Percentiles rank a stretch among this genome's conserved stretches.
Conservation (phyloP, 805 yeast genomes). For the Lachancea sp. region DNA sequence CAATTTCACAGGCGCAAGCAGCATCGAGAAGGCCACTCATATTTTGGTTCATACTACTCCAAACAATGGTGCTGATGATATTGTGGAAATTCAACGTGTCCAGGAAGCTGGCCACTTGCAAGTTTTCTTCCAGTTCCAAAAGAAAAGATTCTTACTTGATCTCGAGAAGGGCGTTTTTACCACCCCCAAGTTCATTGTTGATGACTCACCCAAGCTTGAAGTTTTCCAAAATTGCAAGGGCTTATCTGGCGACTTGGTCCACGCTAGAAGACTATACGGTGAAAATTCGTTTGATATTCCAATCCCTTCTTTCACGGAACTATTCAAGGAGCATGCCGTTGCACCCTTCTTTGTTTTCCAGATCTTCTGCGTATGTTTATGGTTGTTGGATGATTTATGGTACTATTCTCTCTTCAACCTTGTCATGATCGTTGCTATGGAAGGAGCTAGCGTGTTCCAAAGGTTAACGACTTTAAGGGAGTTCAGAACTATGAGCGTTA, state of each 20-base stretch:
- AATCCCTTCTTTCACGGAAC: constrained; percentile 80
- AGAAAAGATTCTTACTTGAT: constrained; percentile 79
- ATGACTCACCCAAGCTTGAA: constrained; percentile 49
- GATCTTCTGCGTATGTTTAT: constrained; percentile 87
- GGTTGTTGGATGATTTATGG: constrained; percentile 98
- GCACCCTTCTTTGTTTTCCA: constrained; percentile 98
- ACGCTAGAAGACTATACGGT: constrained; percentile 60
- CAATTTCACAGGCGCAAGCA: constrained; percentile 51
- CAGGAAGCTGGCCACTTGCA: constrained; percentile 55
- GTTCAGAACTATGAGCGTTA: constrained; percentile 94
- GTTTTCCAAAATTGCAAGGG: constrained; percentile 55
- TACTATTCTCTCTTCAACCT: constrained; percentile 85
- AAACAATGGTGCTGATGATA: constrained; percentile 80
- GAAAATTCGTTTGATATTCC: constrained; percentile 90
- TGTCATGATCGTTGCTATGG: constrained; percentile 89
- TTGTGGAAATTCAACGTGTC: constrained; percentile 53
- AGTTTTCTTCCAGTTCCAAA: constrained; percentile 76
- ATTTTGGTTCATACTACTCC: constrained; percentile 76
- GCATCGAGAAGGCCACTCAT: constrained; percentile 59
- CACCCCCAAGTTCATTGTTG: constrained; percentile 72
- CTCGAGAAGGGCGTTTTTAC: constrained; percentile 48
- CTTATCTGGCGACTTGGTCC: constrained; percentile 45
- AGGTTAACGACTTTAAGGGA: constrained; percentile 91
- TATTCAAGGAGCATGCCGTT: constrained; percentile 94
- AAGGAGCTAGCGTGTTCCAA: constrained; percentile 90